Evolutionary conservation across 345 rosid genomes (phyloP).

Genomic region (Syzygium jambos): DNA sequence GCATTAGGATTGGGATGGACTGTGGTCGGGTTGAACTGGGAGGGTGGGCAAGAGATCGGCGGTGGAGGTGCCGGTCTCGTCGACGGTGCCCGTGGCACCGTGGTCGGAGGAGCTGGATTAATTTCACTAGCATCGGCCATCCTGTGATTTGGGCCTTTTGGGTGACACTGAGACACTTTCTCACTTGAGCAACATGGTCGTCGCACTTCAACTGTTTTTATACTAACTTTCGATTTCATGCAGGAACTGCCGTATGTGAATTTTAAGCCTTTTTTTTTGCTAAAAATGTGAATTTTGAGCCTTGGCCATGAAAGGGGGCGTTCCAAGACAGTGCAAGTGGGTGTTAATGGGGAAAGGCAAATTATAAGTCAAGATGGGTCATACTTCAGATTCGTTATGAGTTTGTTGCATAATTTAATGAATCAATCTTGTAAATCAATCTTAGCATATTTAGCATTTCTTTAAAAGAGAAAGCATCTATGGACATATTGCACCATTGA

Average conservation of each 20-base stretch:
- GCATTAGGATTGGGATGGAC: neutral
- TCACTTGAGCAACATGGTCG: neutral
- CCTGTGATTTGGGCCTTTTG: neutral
- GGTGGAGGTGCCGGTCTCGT: neutral
- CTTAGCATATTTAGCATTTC: neutral
- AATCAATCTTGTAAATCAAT: neutral
- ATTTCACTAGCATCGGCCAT: constrained; percentile 4
- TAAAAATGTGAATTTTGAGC: neutral
- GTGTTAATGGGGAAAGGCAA: neutral
- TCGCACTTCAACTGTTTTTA: neutral
- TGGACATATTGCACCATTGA: rapidly evolving
- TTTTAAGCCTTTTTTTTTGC: neutral
- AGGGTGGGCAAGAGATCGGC: constrained; percentile 3
- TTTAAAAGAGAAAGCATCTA: neutral
- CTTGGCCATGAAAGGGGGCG: neutral
- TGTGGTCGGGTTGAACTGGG: neutral
- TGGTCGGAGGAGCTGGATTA: neutral
- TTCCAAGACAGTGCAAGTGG: neutral
- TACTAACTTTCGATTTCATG: neutral
- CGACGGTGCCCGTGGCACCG: neutral
- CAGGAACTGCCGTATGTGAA: neutral
- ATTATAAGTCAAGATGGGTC: neutral
- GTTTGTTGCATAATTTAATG: neutral
- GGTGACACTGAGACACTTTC: neutral
- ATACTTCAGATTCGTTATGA: neutral